A percentile compares a stretch with the other conserved stretches of the same genome.
Conservation (phyloP, 1,284 basidiomycete species). For the Sphaerobolus stellatus region DNA sequence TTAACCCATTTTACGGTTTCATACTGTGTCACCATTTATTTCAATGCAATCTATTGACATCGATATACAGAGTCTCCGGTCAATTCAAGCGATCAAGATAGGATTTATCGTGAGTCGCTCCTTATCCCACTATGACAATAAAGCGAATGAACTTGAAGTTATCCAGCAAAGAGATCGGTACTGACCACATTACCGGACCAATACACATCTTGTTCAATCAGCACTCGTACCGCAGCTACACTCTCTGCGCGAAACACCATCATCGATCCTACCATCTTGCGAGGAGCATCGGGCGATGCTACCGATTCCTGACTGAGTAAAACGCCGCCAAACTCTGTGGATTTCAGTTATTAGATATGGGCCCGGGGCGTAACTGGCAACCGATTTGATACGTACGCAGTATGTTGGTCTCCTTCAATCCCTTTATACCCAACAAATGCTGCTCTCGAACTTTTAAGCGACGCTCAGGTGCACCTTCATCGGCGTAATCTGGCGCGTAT, state of each 20-base stretch:
- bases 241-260: slow-evolving; percentile 30
- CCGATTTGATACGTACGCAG: slow-evolving; percentile 24
- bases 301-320: neutral
- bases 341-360: no score
- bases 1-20: no score
- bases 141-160: neutral
- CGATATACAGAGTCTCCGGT: no score
- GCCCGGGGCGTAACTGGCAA: neutral
- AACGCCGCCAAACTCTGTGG: neutral
- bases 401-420: slow-evolving; percentile 20
- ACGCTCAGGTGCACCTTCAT: slow-evolving; percentile 33
- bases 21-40: no score
- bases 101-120: neutral
- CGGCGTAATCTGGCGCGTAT: slow-evolving; percentile 40
- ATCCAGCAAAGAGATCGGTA: slow-evolving; percentile 2
- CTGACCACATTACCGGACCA: slow-evolving; percentile 31
- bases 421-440: slow-evolving; percentile 31
- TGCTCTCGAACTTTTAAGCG: slow-evolving; percentile 32
- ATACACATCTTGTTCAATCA: slow-evolving; percentile 32
- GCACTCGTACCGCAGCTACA: slow-evolving; percentile 25
- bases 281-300: neutral
- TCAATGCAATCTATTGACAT: no score
- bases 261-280: slow-evolving; percentile 22
- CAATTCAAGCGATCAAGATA: no score
- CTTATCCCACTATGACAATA: neutral